Conservation (phyloP, 1,284 basidiomycete species). For the Phlebopus sp. region DNA sequence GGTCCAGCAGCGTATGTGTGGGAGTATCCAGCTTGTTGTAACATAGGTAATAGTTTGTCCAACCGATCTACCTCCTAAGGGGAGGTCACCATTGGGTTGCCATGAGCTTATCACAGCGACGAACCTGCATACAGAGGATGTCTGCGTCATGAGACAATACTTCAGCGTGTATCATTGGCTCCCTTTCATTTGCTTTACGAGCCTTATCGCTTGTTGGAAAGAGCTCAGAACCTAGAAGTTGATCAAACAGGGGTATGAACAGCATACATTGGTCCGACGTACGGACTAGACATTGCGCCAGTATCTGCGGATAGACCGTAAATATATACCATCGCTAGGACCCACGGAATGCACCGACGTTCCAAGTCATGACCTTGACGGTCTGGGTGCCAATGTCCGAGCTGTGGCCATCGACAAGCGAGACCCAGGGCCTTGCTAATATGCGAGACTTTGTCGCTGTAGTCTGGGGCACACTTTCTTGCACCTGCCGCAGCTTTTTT, state of each 20-base stretch:
- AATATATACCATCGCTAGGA: slow-evolving; percentile 7
- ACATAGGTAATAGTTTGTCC: slow-evolving; percentile 59
- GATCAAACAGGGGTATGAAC: slow-evolving; percentile 1
- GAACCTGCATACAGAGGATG: slow-evolving; percentile 81
- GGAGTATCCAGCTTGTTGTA: slow-evolving; percentile 58
- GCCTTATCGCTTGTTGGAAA: slow-evolving; percentile 80
- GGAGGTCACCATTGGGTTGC: slow-evolving; percentile 2
- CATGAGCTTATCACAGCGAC: slow-evolving; percentile 9
- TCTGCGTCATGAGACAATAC: slow-evolving; percentile 66
- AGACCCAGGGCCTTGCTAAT: slow-evolving; percentile 53
- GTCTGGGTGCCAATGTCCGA: slow-evolving; percentile 16
- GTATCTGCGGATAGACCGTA: slow-evolving; percentile 44
- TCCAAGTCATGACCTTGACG: slow-evolving; percentile 72
- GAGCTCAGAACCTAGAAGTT: slow-evolving; percentile 66
- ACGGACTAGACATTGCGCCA: slow-evolving; percentile 79
- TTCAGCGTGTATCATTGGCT: slow-evolving; percentile 74
- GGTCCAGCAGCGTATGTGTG: slow-evolving; percentile 64
- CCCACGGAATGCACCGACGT: slow-evolving; percentile 49
- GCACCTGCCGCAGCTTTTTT: slow-evolving; percentile 39
- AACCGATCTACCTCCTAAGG: slow-evolving; percentile 73
- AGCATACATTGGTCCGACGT: slow-evolving; percentile 33
- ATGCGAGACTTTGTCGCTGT: slow-evolving; percentile 35
- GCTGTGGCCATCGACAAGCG: slow-evolving; percentile 24
- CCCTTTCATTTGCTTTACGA: slow-evolving; percentile 68
- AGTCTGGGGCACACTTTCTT: slow-evolving; percentile 1